Base-by-base conservation (phyloP, 768 basidiomycete genomes). In the Hortiboletus campestris region DNA sequence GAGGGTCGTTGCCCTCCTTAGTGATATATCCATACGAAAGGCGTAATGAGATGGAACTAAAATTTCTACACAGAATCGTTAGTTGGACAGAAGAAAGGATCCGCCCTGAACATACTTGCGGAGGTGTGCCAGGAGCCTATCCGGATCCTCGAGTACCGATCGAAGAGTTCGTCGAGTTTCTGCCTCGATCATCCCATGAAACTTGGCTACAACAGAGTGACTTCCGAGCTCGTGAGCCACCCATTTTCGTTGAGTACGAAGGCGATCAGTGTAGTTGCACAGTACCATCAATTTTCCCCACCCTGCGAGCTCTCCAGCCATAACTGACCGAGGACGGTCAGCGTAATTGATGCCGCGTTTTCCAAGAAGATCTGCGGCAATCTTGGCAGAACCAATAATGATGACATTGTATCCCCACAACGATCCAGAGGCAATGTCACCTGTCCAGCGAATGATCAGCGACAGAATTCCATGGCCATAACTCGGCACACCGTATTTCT, bases 341-440 rank as follows among this genome's bases (percentile, higher is more conserved):
- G 78, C 75, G 55, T 78, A 82, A 12, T 73, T 76, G 28, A 59
- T 59, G 28, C 76, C 68, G 34, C 76, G 69, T 55, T 75, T 80
- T 55, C 80, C 78, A 9, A 82, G 71, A 3, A 81, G 70, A 19
- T 81, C 79, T 16, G 63, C 59, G 16, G 75, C 70, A 6, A 72
- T 74, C 39, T 69, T 62, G 11, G 73, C 70, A n/a, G 78, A 75
- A 53, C 78, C 78, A 3, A 82, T 58, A 35, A 81, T 54, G 22
- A 80, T 65, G 40, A 80, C 67, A 12, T 75, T 74, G 55, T 78
- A 47, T 31, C 56, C 53, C 3, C 51, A 40, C 9, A 61, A 16
- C 29, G 49, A 50, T 9, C 32, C n/a, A 34, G 55, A 60, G 12
- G 55, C 49, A 44, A 62, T 38, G 25, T 63, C 62, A 47, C 60